Percentiles rank a stretch among this genome's conserved stretches.
These are phyloP conservation scores for Theileria luwenshuni DNA, from an alignment of 169 alveolate genomes.

Conservation along the genomic window DNA sequence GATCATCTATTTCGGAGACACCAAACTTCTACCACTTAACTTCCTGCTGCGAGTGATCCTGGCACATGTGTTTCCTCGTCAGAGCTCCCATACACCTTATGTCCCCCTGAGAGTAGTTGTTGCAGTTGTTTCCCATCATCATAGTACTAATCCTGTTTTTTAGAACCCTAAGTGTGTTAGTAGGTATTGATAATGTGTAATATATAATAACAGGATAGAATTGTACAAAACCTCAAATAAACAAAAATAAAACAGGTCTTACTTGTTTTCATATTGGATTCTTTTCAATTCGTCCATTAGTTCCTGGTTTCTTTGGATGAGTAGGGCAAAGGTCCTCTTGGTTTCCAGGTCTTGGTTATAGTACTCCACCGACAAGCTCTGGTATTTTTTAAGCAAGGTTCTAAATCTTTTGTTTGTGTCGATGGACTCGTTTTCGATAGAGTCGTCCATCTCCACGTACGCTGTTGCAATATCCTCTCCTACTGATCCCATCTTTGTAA, in stretches of 20 bases:
- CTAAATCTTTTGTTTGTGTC: conserved; percentile 36
- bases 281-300: conserved; percentile 42
- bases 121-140: conserved; percentile 13
- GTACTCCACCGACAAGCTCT: conserved; percentile 41
- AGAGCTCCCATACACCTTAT: neutral
- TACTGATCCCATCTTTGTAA: neutral
- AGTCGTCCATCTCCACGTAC: conserved; percentile 15
- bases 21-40: too few relatives aligned
- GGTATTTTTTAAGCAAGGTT: conserved; percentile 55
- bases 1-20: too few relatives aligned
- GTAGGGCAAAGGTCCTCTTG: conserved; percentile 3
- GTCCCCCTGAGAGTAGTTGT: neutral
- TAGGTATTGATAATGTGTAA: neutral
- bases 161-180: neutral
- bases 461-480: neutral
- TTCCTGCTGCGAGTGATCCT: too few relatives aligned
- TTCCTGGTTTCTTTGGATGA: conserved; percentile 26
- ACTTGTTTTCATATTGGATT: conserved; percentile 9
- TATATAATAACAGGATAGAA: neutral
- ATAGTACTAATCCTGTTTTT: conserved; percentile 16
- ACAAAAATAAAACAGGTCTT: neutral
- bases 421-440: too few relatives aligned
- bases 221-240: neutral
- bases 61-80: neutral
- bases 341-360: conserved; percentile 38